A percentile compares a stretch with the other conserved stretches of the same genome.
Evolutionary conservation across 2,329 filamentous ascomycete species (phyloP).

Genomic region (Acrocalymma vagum): DNA sequence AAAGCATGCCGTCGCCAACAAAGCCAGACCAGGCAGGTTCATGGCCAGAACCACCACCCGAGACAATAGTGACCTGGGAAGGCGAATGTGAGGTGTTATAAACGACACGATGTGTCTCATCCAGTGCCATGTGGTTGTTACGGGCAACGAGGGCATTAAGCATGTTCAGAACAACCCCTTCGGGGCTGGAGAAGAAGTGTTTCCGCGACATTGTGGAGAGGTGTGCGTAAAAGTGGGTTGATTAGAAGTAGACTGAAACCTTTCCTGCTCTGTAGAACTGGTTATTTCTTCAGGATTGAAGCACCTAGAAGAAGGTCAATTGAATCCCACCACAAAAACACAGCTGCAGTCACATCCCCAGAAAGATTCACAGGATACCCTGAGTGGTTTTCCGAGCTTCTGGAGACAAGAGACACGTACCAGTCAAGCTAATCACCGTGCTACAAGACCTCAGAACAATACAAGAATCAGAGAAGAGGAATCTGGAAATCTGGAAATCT

Average conservation of each 20-base stretch:
- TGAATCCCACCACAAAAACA: no score
- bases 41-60: constrained; percentile 58
- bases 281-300: background rate
- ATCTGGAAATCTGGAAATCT: no score
- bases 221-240: background rate
- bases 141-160: constrained; percentile 57
- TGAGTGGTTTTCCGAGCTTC: no score
- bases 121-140: constrained; percentile 54
- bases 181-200: constrained; percentile 62
- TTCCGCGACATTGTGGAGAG: constrained; percentile 58
- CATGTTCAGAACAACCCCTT: constrained; percentile 59
- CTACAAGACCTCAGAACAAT: no score
- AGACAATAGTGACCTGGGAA: constrained; percentile 55
- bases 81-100: constrained; percentile 55
- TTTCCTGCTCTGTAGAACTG: constrained; percentile 1
- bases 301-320: no score
- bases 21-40: constrained; percentile 60
- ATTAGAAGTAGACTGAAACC: background rate
- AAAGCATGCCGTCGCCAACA: constrained; percentile 58
- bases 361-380: background rate
- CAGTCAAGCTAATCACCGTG: no score
- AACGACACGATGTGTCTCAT: constrained; percentile 58
- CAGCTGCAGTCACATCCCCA: background rate
- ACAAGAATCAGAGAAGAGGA: no score
- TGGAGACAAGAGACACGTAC: no score